Conservation (phyloP, 1,139 yeast genomes). For the Candida sp. region DNA sequence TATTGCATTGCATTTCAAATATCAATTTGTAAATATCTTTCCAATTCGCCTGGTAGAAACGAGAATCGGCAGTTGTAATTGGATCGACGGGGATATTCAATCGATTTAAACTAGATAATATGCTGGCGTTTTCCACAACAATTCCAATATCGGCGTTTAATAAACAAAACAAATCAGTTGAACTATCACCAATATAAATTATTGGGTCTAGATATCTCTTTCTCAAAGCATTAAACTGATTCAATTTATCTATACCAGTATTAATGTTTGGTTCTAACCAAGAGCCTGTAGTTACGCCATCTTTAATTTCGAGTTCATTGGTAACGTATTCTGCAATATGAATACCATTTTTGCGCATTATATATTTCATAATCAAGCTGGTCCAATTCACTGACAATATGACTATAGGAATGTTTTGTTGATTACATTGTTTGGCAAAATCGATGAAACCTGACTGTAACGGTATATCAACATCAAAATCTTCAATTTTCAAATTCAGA, state of each 20-base stretch:
- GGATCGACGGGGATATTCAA: conserved; percentile 1
- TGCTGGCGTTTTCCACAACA: conserved; percentile 34
- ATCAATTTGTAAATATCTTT: background rate
- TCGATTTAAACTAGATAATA: conserved; percentile 8
- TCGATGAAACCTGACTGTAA: conserved; percentile 43
- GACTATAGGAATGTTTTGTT: conserved; percentile 30
- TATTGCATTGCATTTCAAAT: too few relatives aligned
- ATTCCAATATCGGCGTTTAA: conserved; percentile 49
- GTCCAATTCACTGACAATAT: conserved; percentile 71
- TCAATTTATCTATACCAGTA: conserved; percentile 56
- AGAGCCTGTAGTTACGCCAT: conserved; percentile 38
- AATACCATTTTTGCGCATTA: conserved; percentile 31
- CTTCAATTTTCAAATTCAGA: conserved; percentile 31
- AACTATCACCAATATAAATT: conserved; percentile 64
- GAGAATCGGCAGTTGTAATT: background rate
- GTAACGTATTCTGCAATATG: conserved; percentile 22
- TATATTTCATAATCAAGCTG: conserved; percentile 41
- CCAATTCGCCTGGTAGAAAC: background rate
- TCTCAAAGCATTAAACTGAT: conserved; percentile 14
- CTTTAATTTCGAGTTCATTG: conserved; percentile 49
- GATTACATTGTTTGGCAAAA: conserved; percentile 24
- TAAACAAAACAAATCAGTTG: conserved; percentile 58
- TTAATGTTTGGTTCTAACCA: conserved; percentile 30
- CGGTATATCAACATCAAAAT: conserved; percentile 31
- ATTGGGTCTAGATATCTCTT: conserved; percentile 16